Percentiles rank a stretch among this genome's conserved stretches.
phyloP scores from a whole-genome alignment of 345 rosid genomes.

The Eucalyptus cloeziana region DNA sequence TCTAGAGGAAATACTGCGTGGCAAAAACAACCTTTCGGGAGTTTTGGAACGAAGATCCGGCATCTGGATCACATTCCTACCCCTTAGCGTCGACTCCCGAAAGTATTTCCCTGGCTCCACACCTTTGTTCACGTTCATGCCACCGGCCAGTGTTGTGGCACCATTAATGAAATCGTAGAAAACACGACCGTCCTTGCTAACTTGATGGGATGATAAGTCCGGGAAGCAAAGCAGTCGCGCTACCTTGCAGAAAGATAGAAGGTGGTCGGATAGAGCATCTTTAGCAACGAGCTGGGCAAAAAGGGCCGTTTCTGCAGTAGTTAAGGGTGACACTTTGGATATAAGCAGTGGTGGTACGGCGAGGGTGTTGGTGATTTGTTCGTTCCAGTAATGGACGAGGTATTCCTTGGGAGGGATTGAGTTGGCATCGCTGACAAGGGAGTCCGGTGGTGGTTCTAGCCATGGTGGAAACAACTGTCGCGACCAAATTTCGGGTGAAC shows the following conservation, averaged over 20 bases:
- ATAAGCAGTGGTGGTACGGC: constrained; percentile 46
- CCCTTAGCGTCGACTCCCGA: constrained; percentile 39
- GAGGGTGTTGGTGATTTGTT: constrained; percentile 33
- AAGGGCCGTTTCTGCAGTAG: constrained; percentile 45
- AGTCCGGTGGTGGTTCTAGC: background rate
- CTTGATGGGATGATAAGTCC: constrained; percentile 36
- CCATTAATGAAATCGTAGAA: constrained; percentile 6
- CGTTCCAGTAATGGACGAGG: constrained; percentile 78
- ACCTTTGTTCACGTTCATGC: constrained; percentile 44
- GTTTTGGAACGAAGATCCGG: constrained; percentile 74
- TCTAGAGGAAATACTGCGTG: constrained; percentile 42
- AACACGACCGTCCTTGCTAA: background rate
- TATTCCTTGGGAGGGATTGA: constrained; percentile 72
- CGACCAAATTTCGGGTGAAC: too few species aligned
- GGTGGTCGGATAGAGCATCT: constrained; percentile 37
- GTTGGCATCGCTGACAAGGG: background rate
- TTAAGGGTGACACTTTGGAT: constrained; percentile 73
- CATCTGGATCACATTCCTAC: constrained; percentile 57
- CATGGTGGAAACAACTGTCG: background rate
- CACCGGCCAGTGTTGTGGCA: constrained; percentile 2
- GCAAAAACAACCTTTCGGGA: constrained; percentile 86
- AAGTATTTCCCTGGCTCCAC: constrained; percentile 77
- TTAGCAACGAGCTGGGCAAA: constrained; percentile 59
- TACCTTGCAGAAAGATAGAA: constrained; percentile 63
- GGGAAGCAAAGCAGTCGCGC: constrained; percentile 85